Evolutionary conservation across 192 early-diverging fungal genomes (phyloP).

Genomic region (Tieghemiomyces parasiticus): DNA sequence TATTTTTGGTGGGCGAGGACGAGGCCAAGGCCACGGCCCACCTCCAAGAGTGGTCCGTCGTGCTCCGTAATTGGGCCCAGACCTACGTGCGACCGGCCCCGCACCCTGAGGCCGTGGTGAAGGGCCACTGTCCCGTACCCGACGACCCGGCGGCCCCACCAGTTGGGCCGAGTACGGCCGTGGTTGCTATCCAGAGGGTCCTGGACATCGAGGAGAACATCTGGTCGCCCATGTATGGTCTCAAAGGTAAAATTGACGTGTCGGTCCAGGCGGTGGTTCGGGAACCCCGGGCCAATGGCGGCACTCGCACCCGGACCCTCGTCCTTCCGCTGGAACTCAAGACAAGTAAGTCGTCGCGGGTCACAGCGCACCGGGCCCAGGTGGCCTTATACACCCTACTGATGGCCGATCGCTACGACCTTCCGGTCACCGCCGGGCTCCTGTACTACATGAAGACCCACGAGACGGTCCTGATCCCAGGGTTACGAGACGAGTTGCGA

Average conservation of each 20-base stretch:
- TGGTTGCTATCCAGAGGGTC: conserved; percentile 39
- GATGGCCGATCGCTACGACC: conserved; percentile 70
- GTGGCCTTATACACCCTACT: conserved; percentile 71
- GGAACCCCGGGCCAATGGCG: conserved; percentile 8
- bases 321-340: conserved; percentile 83
- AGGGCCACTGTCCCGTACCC: not conserved
- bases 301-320: conserved; percentile 14
- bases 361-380: conserved; percentile 64
- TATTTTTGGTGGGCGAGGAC: conserved; percentile 55
- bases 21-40: conserved; percentile 33
- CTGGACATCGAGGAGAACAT: conserved; percentile 83
- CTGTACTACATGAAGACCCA: conserved; percentile 62
- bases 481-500: conserved; percentile 45
- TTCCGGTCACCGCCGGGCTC: conserved; percentile 46
- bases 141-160: no score
- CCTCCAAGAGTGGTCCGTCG: conserved; percentile 32
- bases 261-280: conserved; percentile 30
- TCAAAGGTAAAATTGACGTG: conserved; percentile 87
- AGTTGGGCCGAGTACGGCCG: not conserved
- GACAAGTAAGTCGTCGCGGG: conserved; percentile 47
- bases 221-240: conserved; percentile 82
- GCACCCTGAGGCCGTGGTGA: conserved; percentile 13
- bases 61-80: conserved; percentile 35
- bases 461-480: conserved; percentile 47
- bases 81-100: conserved; percentile 22